phyloP scores from a whole-genome alignment of 495 filamentous ascomycete genomes.

The Daldinia bambusicola region DNA sequence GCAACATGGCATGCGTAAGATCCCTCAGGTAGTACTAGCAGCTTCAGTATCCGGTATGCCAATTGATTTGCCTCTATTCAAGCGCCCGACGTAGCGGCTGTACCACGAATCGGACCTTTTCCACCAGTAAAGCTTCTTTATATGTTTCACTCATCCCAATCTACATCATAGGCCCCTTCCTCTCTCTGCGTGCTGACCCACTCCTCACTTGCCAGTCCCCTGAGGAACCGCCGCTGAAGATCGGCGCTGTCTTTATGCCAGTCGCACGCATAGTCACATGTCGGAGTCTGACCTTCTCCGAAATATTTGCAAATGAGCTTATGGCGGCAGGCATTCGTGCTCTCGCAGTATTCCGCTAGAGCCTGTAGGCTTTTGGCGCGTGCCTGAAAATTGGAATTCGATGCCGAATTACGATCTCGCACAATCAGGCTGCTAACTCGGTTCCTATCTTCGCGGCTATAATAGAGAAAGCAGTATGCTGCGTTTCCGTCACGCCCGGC shows the following conservation, averaged over 20 bases:
- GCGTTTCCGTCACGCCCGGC: conserved; percentile 91
- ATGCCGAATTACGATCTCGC: conserved; percentile 50
- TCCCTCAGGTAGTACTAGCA: conserved; percentile 6
- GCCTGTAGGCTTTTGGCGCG: conserved; percentile 61
- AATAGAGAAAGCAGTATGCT: conserved; percentile 86
- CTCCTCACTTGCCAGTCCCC: conserved; percentile 74
- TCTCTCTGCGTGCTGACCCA: conserved; percentile 78
- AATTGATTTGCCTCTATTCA: conserved; percentile 5
- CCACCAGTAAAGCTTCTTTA: neutral
- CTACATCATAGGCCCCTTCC: conserved; percentile 62
- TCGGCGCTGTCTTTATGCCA: conserved; percentile 78
- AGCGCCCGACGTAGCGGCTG: conserved; percentile 5
- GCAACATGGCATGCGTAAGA: conserved; percentile 37
- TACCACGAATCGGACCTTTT: conserved; percentile 35
- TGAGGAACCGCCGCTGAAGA: conserved; percentile 70
- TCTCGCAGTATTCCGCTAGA: conserved; percentile 84
- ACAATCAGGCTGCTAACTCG: conserved; percentile 68
- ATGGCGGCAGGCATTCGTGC: conserved; percentile 77
- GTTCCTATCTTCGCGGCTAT: conserved; percentile 84
- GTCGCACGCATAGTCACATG: conserved; percentile 89
- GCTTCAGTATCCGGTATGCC: neutral
- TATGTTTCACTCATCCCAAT: conserved; percentile 52
- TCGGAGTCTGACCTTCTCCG: conserved; percentile 69
- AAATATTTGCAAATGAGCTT: conserved; percentile 82
- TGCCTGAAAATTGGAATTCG: conserved; percentile 50